A percentile compares a stretch with the other conserved stretches of the same genome.
Evolutionary conservation across 192 early-diverging fungal species (phyloP).

Genomic region (Coemansia sp.): DNA sequence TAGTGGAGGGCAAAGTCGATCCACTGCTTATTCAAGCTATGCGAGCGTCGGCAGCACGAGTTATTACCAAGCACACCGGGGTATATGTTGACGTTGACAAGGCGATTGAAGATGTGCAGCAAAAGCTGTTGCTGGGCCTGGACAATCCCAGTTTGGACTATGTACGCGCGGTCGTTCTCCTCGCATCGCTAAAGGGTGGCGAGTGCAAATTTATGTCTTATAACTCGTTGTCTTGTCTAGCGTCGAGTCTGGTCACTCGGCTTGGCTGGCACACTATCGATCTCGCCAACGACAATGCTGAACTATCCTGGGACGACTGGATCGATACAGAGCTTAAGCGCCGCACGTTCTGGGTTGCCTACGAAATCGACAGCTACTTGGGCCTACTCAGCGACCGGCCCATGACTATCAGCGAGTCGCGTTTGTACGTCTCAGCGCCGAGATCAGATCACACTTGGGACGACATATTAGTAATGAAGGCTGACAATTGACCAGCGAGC

Average conservation of each 20-base stretch:
- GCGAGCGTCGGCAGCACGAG: conserved; percentile 36
- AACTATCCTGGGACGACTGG: conserved; percentile 41
- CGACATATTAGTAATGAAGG: neutral
- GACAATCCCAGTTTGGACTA: conserved; percentile 33
- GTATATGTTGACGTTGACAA: conserved; percentile 33
- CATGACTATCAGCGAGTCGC: conserved; percentile 24
- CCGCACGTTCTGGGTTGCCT: conserved; percentile 37
- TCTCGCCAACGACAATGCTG: neutral
- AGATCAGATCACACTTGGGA: conserved; percentile 16
- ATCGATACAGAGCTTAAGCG: conserved; percentile 34
- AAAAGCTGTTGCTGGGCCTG: conserved; percentile 27
- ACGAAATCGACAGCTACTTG: conserved; percentile 39
- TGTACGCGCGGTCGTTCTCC: conserved; percentile 36
- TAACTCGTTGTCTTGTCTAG: conserved; percentile 38
- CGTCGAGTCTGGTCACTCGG: conserved; percentile 32
- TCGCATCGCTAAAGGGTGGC: conserved; percentile 42
- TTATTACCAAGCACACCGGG: conserved; percentile 38
- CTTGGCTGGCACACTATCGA: conserved; percentile 48
- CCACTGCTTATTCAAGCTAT: conserved; percentile 41
- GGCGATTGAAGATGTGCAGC: conserved; percentile 24
- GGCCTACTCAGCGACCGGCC: conserved; percentile 35
- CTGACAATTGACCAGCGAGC: neutral
- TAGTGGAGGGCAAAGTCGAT: conserved; percentile 44
- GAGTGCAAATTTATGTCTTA: conserved; percentile 48
- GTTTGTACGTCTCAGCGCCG: conserved; percentile 19